Percentiles rank a stretch among this genome's conserved stretches.
These are phyloP conservation scores for Penicillium sp. DNA, from an alignment of 2,329 filamentous ascomycete species.

Conservation along the genomic window DNA sequence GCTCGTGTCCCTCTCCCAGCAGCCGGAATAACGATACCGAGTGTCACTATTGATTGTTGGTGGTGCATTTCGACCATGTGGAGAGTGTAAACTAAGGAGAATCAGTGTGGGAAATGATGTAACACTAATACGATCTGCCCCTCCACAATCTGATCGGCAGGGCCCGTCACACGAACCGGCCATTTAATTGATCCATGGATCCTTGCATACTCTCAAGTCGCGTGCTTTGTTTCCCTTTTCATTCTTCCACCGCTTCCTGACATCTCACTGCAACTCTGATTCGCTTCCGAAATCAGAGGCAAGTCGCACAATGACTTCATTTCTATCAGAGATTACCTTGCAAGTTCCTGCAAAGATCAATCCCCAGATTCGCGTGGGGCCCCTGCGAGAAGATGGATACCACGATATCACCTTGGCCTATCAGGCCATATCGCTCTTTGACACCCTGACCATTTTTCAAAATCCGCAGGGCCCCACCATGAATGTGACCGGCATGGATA, in stretches of 20 bases:
- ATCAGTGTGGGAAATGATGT: not conserved
- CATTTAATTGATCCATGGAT: not conserved
- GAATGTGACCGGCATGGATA: constrained; percentile 4
- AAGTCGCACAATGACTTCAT: not conserved
- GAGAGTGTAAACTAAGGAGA: not conserved
- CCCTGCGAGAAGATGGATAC: constrained; percentile 9
- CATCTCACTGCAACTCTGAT: not conserved
- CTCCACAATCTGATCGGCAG: constrained; percentile 6
- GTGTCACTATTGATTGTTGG: not conserved
- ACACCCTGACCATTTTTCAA: not conserved
- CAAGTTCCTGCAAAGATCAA: constrained; percentile 12
- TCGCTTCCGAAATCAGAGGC: not conserved
- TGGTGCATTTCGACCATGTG: not conserved
- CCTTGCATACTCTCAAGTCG: not conserved
- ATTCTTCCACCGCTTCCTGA: not conserved
- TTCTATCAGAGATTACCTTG: not conserved
- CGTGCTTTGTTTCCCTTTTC: constrained; percentile 4
- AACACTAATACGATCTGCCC: constrained; percentile 1
- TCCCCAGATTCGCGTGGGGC: constrained; percentile 8
- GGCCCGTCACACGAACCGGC: not conserved
- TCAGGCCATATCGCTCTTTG: constrained; percentile 8
- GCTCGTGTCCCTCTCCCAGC: constrained; percentile 11
- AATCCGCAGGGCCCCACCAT: constrained; percentile 1
- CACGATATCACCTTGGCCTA: constrained; percentile 10
- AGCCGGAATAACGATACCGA: constrained; percentile 8